Percentiles rank a stretch among this genome's conserved stretches.
phyloP scores from a whole-genome alignment of 805 yeast genomes.

The Ogataea zsoltii region DNA sequence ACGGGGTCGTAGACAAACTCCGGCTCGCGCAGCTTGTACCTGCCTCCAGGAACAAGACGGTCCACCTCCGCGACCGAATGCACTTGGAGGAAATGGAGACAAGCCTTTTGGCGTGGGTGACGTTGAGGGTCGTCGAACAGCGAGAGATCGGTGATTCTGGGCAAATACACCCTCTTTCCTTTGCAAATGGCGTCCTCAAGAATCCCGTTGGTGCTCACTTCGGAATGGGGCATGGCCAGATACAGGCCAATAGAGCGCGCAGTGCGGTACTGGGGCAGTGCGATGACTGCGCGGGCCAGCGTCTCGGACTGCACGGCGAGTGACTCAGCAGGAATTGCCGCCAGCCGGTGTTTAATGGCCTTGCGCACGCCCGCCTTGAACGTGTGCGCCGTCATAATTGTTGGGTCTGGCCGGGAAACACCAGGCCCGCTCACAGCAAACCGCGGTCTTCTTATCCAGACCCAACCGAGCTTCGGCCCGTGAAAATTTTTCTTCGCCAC shows the following conservation, averaged over 20 bases:
- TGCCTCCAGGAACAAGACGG: conserved; percentile 63
- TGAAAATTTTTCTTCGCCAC: conserved; percentile 9
- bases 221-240: conserved; percentile 75
- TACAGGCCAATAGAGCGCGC: conserved; percentile 63
- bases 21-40: conserved; percentile 71
- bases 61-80: conserved; percentile 41
- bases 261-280: conserved; percentile 35
- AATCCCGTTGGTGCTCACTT: conserved; percentile 59
- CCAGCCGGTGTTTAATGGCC: conserved; percentile 5
- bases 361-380: conserved; percentile 7
- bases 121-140: conserved; percentile 30
- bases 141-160: conserved; percentile 40
- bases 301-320: conserved; percentile 11
- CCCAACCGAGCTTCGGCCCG: not conserved
- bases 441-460: conserved; percentile 1
- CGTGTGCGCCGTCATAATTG: not conserved
- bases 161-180: conserved; percentile 57
- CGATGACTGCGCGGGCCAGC: conserved; percentile 4
- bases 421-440: not conserved
- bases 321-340: conserved; percentile 4
- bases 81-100: conserved; percentile 59
- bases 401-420: too few species aligned
- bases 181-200: conserved; percentile 50
- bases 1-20: conserved; percentile 15
- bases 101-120: conserved; percentile 38